These are phyloP conservation scores for Domatiomyces catenatus DNA, from an alignment of 2,329 filamentous ascomycete genomes.

Conservation along the genomic window DNA sequence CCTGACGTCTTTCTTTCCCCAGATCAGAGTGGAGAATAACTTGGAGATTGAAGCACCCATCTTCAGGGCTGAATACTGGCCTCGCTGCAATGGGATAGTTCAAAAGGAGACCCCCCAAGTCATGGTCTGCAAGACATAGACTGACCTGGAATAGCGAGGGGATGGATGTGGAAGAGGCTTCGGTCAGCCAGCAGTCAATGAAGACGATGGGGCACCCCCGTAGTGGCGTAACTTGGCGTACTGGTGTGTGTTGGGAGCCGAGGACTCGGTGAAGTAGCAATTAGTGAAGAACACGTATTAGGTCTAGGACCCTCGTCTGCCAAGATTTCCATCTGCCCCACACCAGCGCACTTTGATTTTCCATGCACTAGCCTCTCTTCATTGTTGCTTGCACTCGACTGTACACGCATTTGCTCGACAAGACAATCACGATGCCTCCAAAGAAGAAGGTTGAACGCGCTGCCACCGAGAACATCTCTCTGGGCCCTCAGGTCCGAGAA, in stretches of 20 bases:
- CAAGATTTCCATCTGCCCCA: background rate
- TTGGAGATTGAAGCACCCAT: conserved; percentile 45
- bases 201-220: background rate
- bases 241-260: too few species aligned
- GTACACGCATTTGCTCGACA: background rate
- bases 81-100: background rate
- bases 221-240: background rate
- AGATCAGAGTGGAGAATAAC: conserved; percentile 55
- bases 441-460: conserved; percentile 73
- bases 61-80: conserved; percentile 8
- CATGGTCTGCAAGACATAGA: background rate
- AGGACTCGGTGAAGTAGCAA: background rate
- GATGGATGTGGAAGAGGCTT: background rate
- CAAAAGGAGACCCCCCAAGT: background rate
- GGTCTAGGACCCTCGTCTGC: background rate
- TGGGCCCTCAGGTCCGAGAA: conserved; percentile 92
- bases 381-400: background rate
- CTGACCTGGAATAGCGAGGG: background rate
- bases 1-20: conserved; percentile 92
- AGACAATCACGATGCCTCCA: conserved; percentile 65
- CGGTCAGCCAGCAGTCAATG: background rate
- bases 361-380: background rate
- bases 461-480: conserved; percentile 90
- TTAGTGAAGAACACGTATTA: background rate
- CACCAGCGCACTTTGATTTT: background rate